These are phyloP conservation scores for Termitomyces sp. DNA, from an alignment of 768 basidiomycete genomes.

Conservation along the genomic window DNA sequence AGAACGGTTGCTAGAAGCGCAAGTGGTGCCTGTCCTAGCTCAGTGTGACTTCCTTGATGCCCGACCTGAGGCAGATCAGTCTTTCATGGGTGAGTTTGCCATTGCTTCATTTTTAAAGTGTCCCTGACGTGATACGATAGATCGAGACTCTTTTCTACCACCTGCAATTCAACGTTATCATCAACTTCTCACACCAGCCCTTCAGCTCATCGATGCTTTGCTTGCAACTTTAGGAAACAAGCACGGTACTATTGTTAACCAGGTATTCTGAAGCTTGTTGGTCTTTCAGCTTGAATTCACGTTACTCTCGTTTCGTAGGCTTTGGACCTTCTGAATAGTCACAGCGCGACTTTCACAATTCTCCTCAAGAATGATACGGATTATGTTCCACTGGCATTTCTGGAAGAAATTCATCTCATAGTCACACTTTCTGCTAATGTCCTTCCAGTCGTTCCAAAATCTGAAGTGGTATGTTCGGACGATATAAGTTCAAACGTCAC, in stretches of 20 bases:
- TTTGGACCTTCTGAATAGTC: constrained; percentile 73
- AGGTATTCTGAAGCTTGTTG: constrained; percentile 34
- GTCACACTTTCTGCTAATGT: constrained; percentile 66
- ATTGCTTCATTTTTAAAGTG: not conserved
- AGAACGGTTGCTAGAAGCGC: constrained; percentile 76
- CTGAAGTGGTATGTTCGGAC: constrained; percentile 61
- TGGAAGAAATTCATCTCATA: constrained; percentile 80
- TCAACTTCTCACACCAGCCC: constrained; percentile 79
- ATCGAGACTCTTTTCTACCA: constrained; percentile 82
- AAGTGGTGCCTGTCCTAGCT: constrained; percentile 65
- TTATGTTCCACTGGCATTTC: constrained; percentile 51
- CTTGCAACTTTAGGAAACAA: constrained; percentile 71
- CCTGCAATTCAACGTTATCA: constrained; percentile 87
- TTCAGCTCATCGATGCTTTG: constrained; percentile 76
- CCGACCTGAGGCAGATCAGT: constrained; percentile 76
- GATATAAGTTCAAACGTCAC: not conserved
- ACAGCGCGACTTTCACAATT: constrained; percentile 79
- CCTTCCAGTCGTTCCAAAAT: constrained; percentile 64
- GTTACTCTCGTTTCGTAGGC: constrained; percentile 38
- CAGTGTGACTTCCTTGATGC: constrained; percentile 87
- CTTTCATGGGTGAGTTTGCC: constrained; percentile 64
- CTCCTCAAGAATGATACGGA: constrained; percentile 72
- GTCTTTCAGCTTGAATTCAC: not conserved
- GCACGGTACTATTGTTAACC: constrained; percentile 62
- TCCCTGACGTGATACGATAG: constrained; percentile 30